Conservation (phyloP, 768 basidiomycete species). For the Suillus spraguei region DNA sequence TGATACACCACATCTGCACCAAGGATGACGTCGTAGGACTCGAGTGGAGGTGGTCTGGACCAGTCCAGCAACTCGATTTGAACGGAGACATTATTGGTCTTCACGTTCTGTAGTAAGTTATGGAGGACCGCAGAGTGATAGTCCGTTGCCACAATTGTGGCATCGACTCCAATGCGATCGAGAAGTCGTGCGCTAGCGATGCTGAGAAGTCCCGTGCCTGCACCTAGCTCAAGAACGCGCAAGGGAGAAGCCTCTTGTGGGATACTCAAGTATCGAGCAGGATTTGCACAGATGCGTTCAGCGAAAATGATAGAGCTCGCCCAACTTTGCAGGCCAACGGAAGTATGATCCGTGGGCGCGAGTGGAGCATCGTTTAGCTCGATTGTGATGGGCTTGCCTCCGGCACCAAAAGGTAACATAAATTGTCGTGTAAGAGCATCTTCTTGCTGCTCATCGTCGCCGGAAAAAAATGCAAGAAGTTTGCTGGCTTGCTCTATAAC, state of each 20-base stretch:
- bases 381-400: constrained; percentile 38
- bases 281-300: constrained; percentile 56
- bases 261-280: constrained; percentile 36
- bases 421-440: constrained; percentile 53
- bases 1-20: constrained; percentile 85
- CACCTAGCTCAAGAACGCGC: constrained; percentile 78
- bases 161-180: constrained; percentile 13
- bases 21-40: constrained; percentile 68
- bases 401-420: constrained; percentile 40
- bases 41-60: constrained; percentile 48
- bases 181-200: constrained; percentile 61
- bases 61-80: constrained; percentile 64
- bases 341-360: constrained; percentile 67
- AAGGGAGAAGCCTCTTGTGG: constrained; percentile 27
- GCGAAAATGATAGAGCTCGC: constrained; percentile 75
- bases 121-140: constrained; percentile 75
- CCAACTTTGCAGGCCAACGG: constrained; percentile 86
- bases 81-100: constrained; percentile 50
- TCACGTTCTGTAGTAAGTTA: constrained; percentile 66
- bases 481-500: constrained; percentile 60
- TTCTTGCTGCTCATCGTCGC: constrained; percentile 41
- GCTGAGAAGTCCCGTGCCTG: constrained; percentile 84
- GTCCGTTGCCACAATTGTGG: constrained; percentile 67
- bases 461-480: constrained; percentile 55
- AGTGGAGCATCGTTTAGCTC: constrained; percentile 74